Evolutionary conservation across 2,329 filamentous ascomycete genomes (phyloP).

Genomic region (Xylariomycetidae sp.): DNA sequence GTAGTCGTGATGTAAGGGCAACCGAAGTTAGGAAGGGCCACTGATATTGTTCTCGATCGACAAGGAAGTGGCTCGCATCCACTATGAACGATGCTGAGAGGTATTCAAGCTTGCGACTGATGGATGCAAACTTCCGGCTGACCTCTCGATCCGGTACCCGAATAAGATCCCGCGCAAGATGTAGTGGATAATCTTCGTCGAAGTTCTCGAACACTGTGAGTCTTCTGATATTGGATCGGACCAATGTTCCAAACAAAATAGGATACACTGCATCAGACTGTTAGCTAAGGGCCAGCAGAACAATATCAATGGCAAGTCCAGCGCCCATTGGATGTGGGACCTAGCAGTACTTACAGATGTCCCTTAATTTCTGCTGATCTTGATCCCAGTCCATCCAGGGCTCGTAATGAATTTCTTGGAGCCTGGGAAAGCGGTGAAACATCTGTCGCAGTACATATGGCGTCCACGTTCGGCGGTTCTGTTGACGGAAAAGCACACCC

Average conservation of each 20-base stretch:
- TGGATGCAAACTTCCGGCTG: slow-evolving; percentile 17
- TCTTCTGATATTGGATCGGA: not conserved
- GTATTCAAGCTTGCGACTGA: slow-evolving; percentile 24
- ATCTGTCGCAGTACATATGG: slow-evolving; percentile 21
- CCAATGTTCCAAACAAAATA: not conserved
- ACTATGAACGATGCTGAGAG: slow-evolving; percentile 26
- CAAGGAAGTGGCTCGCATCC: slow-evolving; percentile 27
- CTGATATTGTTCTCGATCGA: slow-evolving; percentile 11
- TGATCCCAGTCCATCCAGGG: slow-evolving; percentile 25
- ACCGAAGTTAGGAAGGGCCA: slow-evolving; percentile 29
- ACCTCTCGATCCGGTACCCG: slow-evolving; percentile 15
- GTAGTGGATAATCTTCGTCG: not conserved
- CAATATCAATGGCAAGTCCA: not conserved
- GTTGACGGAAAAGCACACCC: slow-evolving; percentile 26
- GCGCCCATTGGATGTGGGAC: too few species aligned
- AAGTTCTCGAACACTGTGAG: not conserved
- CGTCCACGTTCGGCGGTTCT: slow-evolving; percentile 28
- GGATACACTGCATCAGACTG: too few species aligned
- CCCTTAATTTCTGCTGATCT: slow-evolving; percentile 2
- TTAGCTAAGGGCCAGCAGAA: not conserved
- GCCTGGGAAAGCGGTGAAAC: slow-evolving; percentile 24
- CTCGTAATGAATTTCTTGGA: slow-evolving; percentile 28
- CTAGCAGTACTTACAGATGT: slow-evolving; percentile 4
- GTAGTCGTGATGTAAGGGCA: slow-evolving; percentile 25
- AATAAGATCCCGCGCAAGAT: not conserved